Evolutionary conservation across 1,139 yeast species (phyloP), one percentile per base, ranked within the genome.

Genomic region (Hyphopichia khmerensis): DNA sequence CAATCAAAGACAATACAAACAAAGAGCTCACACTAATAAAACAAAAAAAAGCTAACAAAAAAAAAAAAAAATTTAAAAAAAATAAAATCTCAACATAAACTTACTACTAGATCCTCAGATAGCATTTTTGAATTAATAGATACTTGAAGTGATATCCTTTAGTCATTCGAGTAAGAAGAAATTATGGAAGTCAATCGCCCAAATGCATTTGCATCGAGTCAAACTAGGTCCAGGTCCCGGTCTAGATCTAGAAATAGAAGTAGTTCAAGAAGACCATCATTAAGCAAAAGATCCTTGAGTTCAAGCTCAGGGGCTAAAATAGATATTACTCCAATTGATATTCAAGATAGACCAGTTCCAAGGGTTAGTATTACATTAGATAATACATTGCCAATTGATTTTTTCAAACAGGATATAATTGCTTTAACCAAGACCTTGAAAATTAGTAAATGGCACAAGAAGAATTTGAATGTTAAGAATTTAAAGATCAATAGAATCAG

Each of bases 321-420:
- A n/a, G 51, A 48, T 16, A 48, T 65, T 7, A 59, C 66, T 6
- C 43, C 51, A 14, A 51, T 68, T 36, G 67, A 61, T 19, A 24
- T 18, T 18, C 40, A 43, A 16, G 64, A 65, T 38, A 49, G 51
- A 19, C 48, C 60, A 5, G 60, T 72, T 14, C 76, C 77, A 16
- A 59, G 72, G 6, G 67, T 74, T 2, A 59, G 61, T 32, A 79
- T 75, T 2, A 58, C 57, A 3, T 64, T 88, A 42, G 96, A 88
- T 57, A 82, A 84, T 52, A 64, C 88, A 2, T 71, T 93, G 43
- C 98, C 97, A 1, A 55, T 74, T 18, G 95, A 87, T 52, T 90
- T 90, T 62, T 84, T 93, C 60, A 87, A 87, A 56, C 87, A 85
- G 49, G 98, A 91, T 59, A 71, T 93, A 38, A 61, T 89, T 36